phyloP scores from a whole-genome alignment of 768 basidiomycete genomes.

The Pleurotus tuber-regium region DNA sequence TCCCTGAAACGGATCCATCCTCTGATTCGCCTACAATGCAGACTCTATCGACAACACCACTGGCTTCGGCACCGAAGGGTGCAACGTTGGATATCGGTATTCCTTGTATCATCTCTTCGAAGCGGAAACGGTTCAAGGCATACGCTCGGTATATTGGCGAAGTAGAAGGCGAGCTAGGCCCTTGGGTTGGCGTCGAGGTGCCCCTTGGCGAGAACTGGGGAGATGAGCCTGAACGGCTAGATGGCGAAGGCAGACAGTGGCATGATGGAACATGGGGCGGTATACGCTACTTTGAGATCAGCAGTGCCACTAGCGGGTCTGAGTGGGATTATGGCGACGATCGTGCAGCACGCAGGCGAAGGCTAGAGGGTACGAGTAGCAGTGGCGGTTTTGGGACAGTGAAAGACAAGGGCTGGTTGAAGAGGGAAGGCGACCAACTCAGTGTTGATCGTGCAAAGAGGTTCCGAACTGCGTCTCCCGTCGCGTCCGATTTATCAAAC shows the following conservation, averaged over 20 bases:
- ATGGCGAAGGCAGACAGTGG: constrained; percentile 67
- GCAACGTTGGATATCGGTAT: constrained; percentile 84
- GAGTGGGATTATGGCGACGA: constrained; percentile 68
- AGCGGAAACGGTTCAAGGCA: constrained; percentile 81
- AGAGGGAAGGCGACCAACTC: constrained; percentile 42
- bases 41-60: constrained; percentile 14
- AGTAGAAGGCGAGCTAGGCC: constrained; percentile 74
- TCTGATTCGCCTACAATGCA: constrained; percentile 8
- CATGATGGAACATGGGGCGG: constrained; percentile 84
- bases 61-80: constrained; percentile 42
- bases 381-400: constrained; percentile 21
- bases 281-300: constrained; percentile 81
- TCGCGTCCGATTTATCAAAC: constrained; percentile 48
- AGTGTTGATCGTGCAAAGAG: constrained; percentile 59
- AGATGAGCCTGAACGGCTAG: constrained; percentile 20
- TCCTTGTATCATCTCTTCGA: constrained; percentile 85
- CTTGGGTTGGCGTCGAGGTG: constrained; percentile 92
- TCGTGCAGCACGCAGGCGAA: constrained; percentile 43
- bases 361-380: constrained; percentile 34
- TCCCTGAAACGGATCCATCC: constrained; percentile 21
- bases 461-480: constrained; percentile 73
- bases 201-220: constrained; percentile 62
- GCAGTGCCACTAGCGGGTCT: constrained; percentile 34
- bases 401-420: constrained; percentile 28
- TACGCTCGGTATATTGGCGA: constrained; percentile 88